Evolutionary conservation across 768 basidiomycete species (phyloP), one percentile per base, ranked within the genome.

Genomic region (Lactarius sanguifluus): DNA sequence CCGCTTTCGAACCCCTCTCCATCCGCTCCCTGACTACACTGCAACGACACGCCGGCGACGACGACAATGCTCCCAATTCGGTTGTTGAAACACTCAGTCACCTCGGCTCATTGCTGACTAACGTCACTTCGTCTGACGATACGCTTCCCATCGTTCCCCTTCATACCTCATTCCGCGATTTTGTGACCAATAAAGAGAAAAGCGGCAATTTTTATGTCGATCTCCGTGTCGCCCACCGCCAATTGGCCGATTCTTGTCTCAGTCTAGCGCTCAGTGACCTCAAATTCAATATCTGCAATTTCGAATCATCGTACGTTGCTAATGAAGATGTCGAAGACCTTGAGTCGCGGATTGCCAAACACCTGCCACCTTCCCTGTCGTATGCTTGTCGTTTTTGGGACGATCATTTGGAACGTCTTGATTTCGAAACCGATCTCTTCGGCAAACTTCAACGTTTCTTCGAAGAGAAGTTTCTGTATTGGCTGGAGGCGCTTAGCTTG

Each of bases 381-480:
- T 61, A 61, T 45, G 60, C 60, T 16, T 61, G 60, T 36, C n/a
- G 23, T n/a, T 50, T n/a, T n/a, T 61, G 60, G 60, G 60, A 30
- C 5, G 43, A 38, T 30, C 60, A 61, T 52, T 30, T 61, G 23
- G 6, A 34, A 32, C 43, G 28, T 7, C 10, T 34, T n/a, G 18
- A 23, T 12, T 36, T 61, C 25, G 32, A 50, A 28, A 13, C 16
- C 13, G 23, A 61, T n/a, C 16, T 61, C 13, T 50, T 47, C n/a
- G 12, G 18, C 30, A 45, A 47, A n/a, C 20, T 47, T 15, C 30
- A 12, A 23, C 18, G 15, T 4, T 45, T 61, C 15, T 47, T 61
- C 20, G 20, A 32, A 45, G 30, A 47, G 36, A 59, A 59, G 18
- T 36, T 59, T 38, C 8, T 47, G 9, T 47, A 23, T 47, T 47